phyloP scores from a whole-genome alignment of 192 early-diverging fungal genomes.

The Rhizophlyctis rosea region DNA sequence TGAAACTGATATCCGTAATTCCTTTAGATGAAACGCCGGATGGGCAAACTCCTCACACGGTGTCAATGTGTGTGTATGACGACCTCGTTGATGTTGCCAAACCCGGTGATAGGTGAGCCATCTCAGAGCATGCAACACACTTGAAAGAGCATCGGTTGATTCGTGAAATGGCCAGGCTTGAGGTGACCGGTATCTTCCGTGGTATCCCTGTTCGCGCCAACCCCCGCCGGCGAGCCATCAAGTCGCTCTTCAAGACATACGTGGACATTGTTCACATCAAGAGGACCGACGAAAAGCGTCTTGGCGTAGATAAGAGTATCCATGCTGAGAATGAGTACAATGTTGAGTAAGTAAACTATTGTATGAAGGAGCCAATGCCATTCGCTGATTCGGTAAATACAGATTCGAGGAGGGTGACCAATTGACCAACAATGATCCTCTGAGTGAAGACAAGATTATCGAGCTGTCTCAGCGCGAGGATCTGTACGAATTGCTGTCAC shows the following conservation, averaged over 20 bases:
- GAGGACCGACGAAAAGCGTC: slow-evolving; percentile 69
- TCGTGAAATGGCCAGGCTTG: slow-evolving; percentile 52
- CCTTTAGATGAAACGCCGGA: slow-evolving; percentile 81
- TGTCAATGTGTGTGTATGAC: slow-evolving; percentile 86
- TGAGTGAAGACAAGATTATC: slow-evolving; percentile 55
- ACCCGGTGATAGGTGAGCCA: slow-evolving; percentile 77
- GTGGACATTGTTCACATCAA: slow-evolving; percentile 94
- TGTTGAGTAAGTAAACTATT: slow-evolving; percentile 43
- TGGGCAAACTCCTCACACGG: slow-evolving; percentile 97
- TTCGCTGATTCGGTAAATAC: no score
- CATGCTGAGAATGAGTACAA: slow-evolving; percentile 55
- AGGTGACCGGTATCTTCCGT: slow-evolving; percentile 93
- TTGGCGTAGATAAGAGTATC: slow-evolving; percentile 49
- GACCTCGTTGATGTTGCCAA: slow-evolving; percentile 91
- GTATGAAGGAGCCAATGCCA: neutral
- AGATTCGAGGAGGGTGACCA: no score
- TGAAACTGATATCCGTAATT: no score
- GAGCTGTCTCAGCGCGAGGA: slow-evolving; percentile 62
- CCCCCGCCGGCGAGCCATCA: slow-evolving; percentile 81
- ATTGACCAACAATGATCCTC: no score
- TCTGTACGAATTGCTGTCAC: slow-evolving; percentile 78
- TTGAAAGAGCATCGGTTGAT: neutral
- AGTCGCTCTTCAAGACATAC: slow-evolving; percentile 90
- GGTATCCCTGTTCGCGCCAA: slow-evolving; percentile 89
- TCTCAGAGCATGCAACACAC: no score